Evolutionary conservation across 2,329 filamentous ascomycete genomes (phyloP).

Genomic region (Apiospora pterosperma): DNA sequence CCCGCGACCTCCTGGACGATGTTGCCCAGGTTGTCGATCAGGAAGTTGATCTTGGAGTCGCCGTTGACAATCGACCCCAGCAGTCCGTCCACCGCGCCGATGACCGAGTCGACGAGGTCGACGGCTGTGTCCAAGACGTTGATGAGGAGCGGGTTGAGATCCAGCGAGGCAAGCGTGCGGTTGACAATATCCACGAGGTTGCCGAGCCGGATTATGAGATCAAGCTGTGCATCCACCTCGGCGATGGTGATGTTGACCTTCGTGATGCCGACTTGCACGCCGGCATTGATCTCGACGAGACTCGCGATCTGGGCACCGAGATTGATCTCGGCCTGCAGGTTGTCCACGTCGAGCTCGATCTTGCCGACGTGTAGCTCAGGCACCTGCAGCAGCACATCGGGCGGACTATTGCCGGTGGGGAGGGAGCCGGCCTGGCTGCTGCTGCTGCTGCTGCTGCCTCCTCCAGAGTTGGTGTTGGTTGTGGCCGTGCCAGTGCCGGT

Average conservation of each 20-base stretch:
- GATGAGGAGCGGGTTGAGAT: constrained; percentile 59
- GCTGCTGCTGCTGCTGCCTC: constrained; percentile 15
- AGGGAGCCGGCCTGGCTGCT: constrained; percentile 15
- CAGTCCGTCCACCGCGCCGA: constrained; percentile 56
- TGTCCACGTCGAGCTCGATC: constrained; percentile 59
- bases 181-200: constrained; percentile 60
- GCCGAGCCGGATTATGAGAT: constrained; percentile 57
- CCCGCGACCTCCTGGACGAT: constrained; percentile 58
- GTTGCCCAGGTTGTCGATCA: constrained; percentile 60
- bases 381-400: constrained; percentile 56
- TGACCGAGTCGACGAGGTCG: constrained; percentile 47
- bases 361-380: constrained; percentile 55
- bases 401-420: constrained; percentile 28
- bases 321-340: constrained; percentile 56
- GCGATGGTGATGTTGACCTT: constrained; percentile 60
- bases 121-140: constrained; percentile 52
- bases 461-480: constrained; percentile 14
- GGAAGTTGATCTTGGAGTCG: constrained; percentile 49
- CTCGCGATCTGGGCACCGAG: constrained; percentile 57
- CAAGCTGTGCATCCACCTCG: constrained; percentile 56
- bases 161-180: constrained; percentile 54
- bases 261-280: constrained; percentile 45
- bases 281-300: constrained; percentile 53
- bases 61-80: constrained; percentile 57
- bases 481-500: constrained; percentile 9